These are phyloP conservation scores for Nemania sp. DNA, from an alignment of 2,329 filamentous ascomycete species.

Conservation along the genomic window DNA sequence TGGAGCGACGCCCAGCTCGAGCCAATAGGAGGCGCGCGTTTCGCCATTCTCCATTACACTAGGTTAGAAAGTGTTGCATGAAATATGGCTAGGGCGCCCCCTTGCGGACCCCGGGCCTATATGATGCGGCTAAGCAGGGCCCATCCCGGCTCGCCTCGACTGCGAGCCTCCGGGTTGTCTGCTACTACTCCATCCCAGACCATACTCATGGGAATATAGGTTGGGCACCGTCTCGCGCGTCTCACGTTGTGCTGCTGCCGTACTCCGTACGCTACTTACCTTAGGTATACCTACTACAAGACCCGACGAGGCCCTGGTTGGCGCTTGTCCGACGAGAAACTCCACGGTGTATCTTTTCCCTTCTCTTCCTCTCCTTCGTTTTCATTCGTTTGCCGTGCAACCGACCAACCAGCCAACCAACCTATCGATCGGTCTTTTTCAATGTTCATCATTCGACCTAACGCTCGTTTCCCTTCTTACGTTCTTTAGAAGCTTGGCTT, in stretches of 20 bases:
- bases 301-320: slow-evolving; percentile 8
- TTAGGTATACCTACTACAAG: no score
- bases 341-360: slow-evolving; percentile 1
- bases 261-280: no score
- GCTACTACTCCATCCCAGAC: slow-evolving; percentile 18
- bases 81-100: slow-evolving; percentile 30
- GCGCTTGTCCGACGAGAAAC: not conserved
- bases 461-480: slow-evolving; percentile 23
- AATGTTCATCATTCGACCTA: slow-evolving; percentile 13
- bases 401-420: slow-evolving; percentile 15
- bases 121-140: slow-evolving; percentile 31
- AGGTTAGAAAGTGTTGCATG: slow-evolving; percentile 25
- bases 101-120: slow-evolving; percentile 30
- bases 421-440: no score
- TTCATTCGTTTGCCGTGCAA: slow-evolving; percentile 25
- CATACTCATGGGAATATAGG: slow-evolving; percentile 26
- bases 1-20: slow-evolving; percentile 18
- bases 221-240: slow-evolving; percentile 26
- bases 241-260: slow-evolving; percentile 6
- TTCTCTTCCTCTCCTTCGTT: slow-evolving; percentile 19
- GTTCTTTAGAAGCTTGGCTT: slow-evolving; percentile 22
- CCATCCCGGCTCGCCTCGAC: slow-evolving; percentile 33
- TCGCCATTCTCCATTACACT: slow-evolving; percentile 32
- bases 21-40: slow-evolving; percentile 27
- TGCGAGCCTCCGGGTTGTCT: slow-evolving; percentile 28